Conservation (phyloP, 2,329 filamentous ascomycete genomes). For the Alternaria arbusti region DNA sequence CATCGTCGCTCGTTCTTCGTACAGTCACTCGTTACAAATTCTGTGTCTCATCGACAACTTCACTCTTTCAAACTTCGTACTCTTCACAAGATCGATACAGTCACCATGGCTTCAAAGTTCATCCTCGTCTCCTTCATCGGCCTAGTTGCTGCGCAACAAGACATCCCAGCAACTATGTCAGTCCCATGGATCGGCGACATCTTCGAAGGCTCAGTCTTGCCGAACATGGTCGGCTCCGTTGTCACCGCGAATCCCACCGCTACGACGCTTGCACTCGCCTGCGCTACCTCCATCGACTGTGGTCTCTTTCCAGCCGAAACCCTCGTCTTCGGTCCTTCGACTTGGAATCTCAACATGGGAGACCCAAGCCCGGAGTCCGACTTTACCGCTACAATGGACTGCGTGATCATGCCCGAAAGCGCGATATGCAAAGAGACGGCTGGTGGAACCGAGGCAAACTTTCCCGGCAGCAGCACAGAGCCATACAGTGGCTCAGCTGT, state of each 20-base stretch:
- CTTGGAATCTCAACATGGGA: slow-evolving; percentile 25
- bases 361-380: slow-evolving; percentile 14
- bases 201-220: neutral
- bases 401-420: slow-evolving; percentile 12
- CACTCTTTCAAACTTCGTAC: neutral
- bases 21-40: neutral
- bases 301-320: slow-evolving; percentile 29
- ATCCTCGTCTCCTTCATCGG: slow-evolving; percentile 8
- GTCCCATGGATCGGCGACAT: slow-evolving; percentile 17
- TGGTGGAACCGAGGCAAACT: slow-evolving; percentile 32
- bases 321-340: slow-evolving; percentile 25
- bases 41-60: neutral
- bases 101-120: slow-evolving; percentile 11
- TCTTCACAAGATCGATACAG: neutral
- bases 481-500: slow-evolving; percentile 18
- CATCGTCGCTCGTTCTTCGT: neutral
- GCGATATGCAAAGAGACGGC: slow-evolving; percentile 31
- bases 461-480: slow-evolving; percentile 27
- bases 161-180: slow-evolving; percentile 14
- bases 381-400: slow-evolving; percentile 31
- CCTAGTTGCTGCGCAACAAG: slow-evolving; percentile 18
- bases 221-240: slow-evolving; percentile 17
- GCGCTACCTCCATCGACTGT: slow-evolving; percentile 14
- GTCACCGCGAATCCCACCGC: slow-evolving; percentile 17
- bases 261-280: slow-evolving; percentile 20